Base-by-base conservation (phyloP, 306 rosid genomes). In the Acmispon strigosus region DNA sequence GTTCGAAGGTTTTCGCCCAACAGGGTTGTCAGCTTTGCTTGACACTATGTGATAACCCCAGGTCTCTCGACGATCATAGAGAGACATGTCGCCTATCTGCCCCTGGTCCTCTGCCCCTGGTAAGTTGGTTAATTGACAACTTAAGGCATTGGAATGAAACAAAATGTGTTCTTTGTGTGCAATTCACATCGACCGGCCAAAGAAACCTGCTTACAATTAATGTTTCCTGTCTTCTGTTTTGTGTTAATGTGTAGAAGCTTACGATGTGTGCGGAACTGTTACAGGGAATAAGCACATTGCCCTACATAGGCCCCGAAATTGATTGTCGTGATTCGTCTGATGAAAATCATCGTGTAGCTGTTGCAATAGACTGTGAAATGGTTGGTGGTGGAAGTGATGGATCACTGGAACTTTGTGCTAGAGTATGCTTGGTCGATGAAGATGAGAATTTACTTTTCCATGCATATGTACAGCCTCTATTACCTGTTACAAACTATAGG, bases 351-450 rank as follows among this genome's bases (percentile, higher is more conserved):
- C 78, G 77, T 16, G 73, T 77, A 78, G 94, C 94, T 58, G 62
- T 89, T 78, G 88, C 92, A 12, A 60, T 89, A 20, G 95, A 92
- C 74, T 92, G 96, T 78, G 96, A 89, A 83, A 92, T 92, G 95
- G 92, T 86, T 78, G 89, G 89, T 20, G 96, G 98, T 62, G 96
- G 96, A 85, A 82, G 83, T 80, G 98, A 92, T 83, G 98, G 96
- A 67, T 64, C 95, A 0, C 74, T 92, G 53, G 96, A 87, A 69
- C 76, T 92, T 27, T 92, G 98, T 83, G 96, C 86, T 72, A 80
- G 94, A 72, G 86, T 89, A 15, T 87, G 95, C 79, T 79, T 92
- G 52, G 80, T 85, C 27, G 98, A 89, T 69, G 90, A 83, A 84
- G 86, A 89, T 14, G 96, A 92, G 80, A 92, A 84, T 58, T 49